These are phyloP conservation scores for Syzygium syzygioides DNA, from an alignment of 441 rosid species.

Conservation along the genomic window DNA sequence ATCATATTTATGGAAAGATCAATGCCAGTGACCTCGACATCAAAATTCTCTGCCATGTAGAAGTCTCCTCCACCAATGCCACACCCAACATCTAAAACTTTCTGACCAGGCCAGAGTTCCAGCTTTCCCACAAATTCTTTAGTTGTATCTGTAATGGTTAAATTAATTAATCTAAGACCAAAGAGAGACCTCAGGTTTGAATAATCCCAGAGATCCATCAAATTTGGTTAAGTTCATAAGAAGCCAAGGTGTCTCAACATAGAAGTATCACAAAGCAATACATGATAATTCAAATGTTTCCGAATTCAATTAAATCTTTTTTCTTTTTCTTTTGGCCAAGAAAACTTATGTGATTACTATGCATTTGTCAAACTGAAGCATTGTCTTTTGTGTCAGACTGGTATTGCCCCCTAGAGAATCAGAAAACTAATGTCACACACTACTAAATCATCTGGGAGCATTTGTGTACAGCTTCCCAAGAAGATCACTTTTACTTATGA, in stretches of 20 bases:
- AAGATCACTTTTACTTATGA: background rate
- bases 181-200: background rate
- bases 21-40: constrained; percentile 81
- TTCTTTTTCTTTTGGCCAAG: background rate
- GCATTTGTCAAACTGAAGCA: background rate
- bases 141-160: constrained; percentile 63
- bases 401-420: background rate
- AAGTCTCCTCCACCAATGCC: constrained; percentile 99
- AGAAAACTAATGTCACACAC: background rate
- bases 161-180: background rate
- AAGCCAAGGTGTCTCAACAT: background rate
- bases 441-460: background rate
- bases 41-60: constrained; percentile 88
- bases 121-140: constrained; percentile 89
- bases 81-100: constrained; percentile 98
- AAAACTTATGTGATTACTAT: background rate
- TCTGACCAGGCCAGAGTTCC: constrained; percentile 86
- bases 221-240: background rate
- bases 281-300: background rate
- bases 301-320: no score
- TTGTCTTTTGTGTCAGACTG: background rate
- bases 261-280: background rate
- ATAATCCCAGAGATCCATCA: background rate
- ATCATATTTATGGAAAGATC: constrained; percentile 96
- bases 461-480: background rate